Evolutionary conservation across 2,329 filamentous ascomycete species (phyloP), one percentile per base, ranked within the genome.

Genomic region (Botrytis byssoidea): DNA sequence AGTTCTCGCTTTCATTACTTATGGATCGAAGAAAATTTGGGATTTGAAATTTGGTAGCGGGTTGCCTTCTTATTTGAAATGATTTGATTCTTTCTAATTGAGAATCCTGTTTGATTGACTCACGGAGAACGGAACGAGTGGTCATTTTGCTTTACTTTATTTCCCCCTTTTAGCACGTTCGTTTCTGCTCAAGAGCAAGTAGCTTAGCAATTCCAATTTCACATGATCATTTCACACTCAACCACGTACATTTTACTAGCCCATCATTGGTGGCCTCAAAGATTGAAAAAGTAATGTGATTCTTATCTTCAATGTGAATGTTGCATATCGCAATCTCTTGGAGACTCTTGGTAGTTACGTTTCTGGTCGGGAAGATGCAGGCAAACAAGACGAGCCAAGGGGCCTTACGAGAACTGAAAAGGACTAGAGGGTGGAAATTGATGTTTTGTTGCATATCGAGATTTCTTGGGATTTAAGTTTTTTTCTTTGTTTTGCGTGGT

Each of bases 1-100:
- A 22, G 22, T 66, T 44, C 66, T 74, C 22, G 72, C 72, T 65
- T 32, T 74, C 46, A 12, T 71, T 40, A 16, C 48, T 20, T 74
- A 71, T 65, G 67, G 67, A n/a, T 57, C 68, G 9, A 74, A 74
- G 68, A 66, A 37, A 20, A 4, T 40, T 57, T 74, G 67, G 72
- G 68, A 67, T 32, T 32, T 25, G 9, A 74, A 37, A 40, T 61
- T 60, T 42, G 37, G 48, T 40, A 71, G 69, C 29, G 51, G 72
- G 22, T 57, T 74, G 37, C 68, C 68, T 71, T 71, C 67, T 71
- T 74, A 66, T 16, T 20, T 74, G 67, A 74, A 51, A 66, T 74
- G 61, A 75, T 42, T 35, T 25, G 22, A 14, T 57, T 68, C 3
- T 29, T 14, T 37, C 5, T 55, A 32, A 6, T 35, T 37, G 12